A percentile compares a stretch with the other conserved stretches of the same genome.
phyloP scores from a whole-genome alignment of 306 rosid species.

The Castanea sativa region DNA sequence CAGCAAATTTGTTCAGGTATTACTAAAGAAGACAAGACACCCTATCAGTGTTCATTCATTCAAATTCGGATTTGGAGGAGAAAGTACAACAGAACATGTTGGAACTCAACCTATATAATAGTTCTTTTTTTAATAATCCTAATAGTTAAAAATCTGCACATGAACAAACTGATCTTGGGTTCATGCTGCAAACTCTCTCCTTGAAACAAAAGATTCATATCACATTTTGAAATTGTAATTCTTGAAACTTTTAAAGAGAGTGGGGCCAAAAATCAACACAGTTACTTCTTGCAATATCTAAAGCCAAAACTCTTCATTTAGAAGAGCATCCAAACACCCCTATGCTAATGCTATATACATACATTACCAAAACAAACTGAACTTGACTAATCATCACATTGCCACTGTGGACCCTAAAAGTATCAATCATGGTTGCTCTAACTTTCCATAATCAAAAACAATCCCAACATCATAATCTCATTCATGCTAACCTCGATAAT shows the following conservation, averaged over 20 bases:
- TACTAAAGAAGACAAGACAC: neutral
- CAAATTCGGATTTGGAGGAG: neutral
- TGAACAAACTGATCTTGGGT: neutral
- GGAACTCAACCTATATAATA: neutral
- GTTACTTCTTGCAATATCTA: neutral
- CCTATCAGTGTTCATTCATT: neutral
- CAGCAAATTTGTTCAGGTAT: neutral
- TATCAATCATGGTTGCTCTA: neutral
- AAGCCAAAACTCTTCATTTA: neutral
- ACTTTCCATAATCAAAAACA: no score
- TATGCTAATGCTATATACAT: neutral
- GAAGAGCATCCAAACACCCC: neutral
- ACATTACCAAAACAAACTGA: neutral
- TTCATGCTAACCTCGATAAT: neutral
- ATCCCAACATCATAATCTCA: no score
- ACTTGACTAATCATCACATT: neutral
- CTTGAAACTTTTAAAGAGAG: neutral
- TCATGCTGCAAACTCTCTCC: neutral
- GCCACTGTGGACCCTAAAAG: neutral
- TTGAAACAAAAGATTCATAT: neutral
- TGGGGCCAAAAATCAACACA: neutral
- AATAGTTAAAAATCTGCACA: neutral
- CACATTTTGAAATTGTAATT: neutral
- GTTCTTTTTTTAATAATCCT: neutral
- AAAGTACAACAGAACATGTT: neutral